These are phyloP conservation scores for Hypericum perforatum DNA, from an alignment of 345 rosid genomes.

Conservation along the genomic window DNA sequence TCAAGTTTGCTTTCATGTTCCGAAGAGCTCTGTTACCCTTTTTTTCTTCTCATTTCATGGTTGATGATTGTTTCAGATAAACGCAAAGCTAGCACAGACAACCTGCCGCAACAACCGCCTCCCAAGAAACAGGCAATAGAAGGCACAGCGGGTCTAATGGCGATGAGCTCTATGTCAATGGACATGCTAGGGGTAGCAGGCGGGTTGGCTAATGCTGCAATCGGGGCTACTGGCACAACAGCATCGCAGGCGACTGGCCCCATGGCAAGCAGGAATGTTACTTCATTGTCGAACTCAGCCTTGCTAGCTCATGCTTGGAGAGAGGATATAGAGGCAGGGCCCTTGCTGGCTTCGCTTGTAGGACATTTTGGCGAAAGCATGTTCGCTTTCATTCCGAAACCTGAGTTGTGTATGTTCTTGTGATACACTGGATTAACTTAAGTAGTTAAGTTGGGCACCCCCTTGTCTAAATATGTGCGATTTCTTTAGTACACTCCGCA, in stretches of 20 bases:
- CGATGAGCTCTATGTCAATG: conserved; percentile 48
- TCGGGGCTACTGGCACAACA: conserved; percentile 26
- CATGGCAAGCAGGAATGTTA: conserved; percentile 24
- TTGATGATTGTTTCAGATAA: conserved; percentile 41
- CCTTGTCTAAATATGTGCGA: too few relatives aligned
- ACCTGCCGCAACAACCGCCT: conserved; percentile 56
- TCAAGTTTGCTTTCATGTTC: too few relatives aligned
- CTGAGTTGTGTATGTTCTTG: conserved; percentile 58
- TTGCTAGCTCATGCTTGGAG: conserved; percentile 57
- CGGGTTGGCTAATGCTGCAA: conserved; percentile 21
- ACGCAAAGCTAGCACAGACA: conserved; percentile 64
- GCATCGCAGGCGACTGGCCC: conserved; percentile 17
- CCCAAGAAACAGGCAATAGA: conserved; percentile 49
- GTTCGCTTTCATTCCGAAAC: conserved; percentile 47
- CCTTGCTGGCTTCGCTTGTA: conserved; percentile 39
- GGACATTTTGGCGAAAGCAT: conserved; percentile 67
- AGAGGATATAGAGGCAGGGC: conserved; percentile 47
- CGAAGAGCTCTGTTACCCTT: neutral
- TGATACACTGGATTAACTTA: conserved; percentile 17
- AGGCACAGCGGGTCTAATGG: conserved; percentile 26
- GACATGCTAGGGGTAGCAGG: conserved; percentile 37
- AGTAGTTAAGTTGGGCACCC: conserved; percentile 20
- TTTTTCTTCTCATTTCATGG: conserved; percentile 5
- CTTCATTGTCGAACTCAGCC: conserved; percentile 27
- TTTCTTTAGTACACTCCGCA: too few relatives aligned